A percentile compares a stretch with the other conserved stretches of the same genome.
phyloP scores from a whole-genome alignment of 2,329 filamentous ascomycete species.

The Emericellopsis cladophorae region DNA sequence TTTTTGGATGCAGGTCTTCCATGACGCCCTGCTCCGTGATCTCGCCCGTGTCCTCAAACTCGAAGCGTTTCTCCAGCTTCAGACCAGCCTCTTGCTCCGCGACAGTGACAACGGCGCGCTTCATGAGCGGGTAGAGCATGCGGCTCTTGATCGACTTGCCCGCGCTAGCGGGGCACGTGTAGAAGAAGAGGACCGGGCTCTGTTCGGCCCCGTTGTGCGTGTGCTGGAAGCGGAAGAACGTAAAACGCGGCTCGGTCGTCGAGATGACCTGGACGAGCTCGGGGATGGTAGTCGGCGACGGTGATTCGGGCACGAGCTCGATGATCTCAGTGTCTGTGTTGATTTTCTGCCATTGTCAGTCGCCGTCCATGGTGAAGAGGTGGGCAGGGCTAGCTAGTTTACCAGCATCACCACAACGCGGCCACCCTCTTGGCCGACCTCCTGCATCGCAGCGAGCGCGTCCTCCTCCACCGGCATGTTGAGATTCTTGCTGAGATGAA shows the following conservation, averaged over 20 bases:
- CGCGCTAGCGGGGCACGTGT: conserved; percentile 59
- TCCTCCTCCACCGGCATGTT: conserved; percentile 48
- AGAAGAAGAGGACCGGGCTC: conserved; percentile 63
- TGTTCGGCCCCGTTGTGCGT: conserved; percentile 37
- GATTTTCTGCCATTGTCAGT: conserved; percentile 45
- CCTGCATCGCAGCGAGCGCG: conserved; percentile 50
- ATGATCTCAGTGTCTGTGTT: conserved; percentile 58
- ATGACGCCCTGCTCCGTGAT: conserved; percentile 54
- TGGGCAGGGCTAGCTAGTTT: conserved; percentile 12
- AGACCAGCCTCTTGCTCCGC: conserved; percentile 55
- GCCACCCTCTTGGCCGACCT: conserved; percentile 37
- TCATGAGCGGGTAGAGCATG: conserved; percentile 72
- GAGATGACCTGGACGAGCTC: conserved; percentile 51
- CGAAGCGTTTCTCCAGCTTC: conserved; percentile 56
- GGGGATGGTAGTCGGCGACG: conserved; percentile 38
- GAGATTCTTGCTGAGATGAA: conserved; percentile 44
- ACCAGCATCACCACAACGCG: conserved; percentile 54
- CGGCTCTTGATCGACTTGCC: conserved; percentile 66
- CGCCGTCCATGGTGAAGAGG: not conserved
- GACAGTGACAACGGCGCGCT: conserved; percentile 50
- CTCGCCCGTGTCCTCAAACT: conserved; percentile 55
- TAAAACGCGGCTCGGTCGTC: conserved; percentile 58
- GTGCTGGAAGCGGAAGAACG: conserved; percentile 59
- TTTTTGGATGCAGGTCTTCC: conserved; percentile 56
- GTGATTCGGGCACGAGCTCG: conserved; percentile 45